Conservation (phyloP, 805 yeast species). For the Saturnispora zaruensis region DNA sequence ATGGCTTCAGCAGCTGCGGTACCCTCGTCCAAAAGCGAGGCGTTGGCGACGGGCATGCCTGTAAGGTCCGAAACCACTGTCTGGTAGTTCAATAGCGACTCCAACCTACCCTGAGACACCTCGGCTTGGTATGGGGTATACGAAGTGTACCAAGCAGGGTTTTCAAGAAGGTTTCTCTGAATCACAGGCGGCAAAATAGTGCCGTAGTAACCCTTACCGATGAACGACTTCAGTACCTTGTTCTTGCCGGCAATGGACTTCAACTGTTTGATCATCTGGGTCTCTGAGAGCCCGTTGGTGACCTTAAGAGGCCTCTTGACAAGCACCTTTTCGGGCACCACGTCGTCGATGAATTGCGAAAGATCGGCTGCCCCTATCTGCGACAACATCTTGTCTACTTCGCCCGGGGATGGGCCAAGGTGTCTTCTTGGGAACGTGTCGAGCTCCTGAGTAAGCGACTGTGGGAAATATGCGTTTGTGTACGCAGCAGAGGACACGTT, state of each 20-base stretch:
- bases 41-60: conserved; percentile 90
- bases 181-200: conserved; percentile 86
- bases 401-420: conserved; percentile 66
- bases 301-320: conserved; percentile 59
- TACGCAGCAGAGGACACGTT: conserved; percentile 51
- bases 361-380: conserved; percentile 59
- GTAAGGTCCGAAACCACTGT: conserved; percentile 87
- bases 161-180: conserved; percentile 83
- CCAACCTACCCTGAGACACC: conserved; percentile 92
- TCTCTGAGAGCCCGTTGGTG: conserved; percentile 68
- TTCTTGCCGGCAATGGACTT: conserved; percentile 66
- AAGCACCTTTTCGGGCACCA: conserved; percentile 71
- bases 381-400: conserved; percentile 58
- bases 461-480: conserved; percentile 37
- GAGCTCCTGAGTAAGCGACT: conserved; percentile 27
- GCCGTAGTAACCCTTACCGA: conserved; percentile 93
- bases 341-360: conserved; percentile 59
- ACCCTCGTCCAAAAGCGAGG: conserved; percentile 91
- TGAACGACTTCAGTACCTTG: conserved; percentile 61
- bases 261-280: conserved; percentile 66
- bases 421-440: conserved; percentile 91
- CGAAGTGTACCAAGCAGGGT: conserved; percentile 98
- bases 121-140: conserved; percentile 99
- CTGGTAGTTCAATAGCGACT: conserved; percentile 83
- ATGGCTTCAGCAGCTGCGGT: conserved; percentile 98